A percentile compares a stretch with the other conserved stretches of the same genome.
phyloP scores from a whole-genome alignment of 108 stramenopile genomes.

The Aureococcus anophagefferens region DNA sequence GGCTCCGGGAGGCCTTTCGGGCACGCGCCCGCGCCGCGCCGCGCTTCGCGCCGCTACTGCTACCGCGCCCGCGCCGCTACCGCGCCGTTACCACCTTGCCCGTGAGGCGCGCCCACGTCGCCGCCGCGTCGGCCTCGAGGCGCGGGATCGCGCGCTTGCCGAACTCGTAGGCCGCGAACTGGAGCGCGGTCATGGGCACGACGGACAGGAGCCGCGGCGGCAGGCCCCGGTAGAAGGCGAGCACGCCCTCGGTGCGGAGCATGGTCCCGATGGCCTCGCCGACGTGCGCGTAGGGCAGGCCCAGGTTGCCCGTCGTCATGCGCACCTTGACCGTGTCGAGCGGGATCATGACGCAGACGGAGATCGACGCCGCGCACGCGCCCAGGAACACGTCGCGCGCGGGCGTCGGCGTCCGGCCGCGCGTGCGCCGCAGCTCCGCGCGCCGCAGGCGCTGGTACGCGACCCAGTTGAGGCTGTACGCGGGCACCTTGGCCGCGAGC shows the following conservation, averaged over 20 bases:
- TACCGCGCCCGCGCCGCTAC: no score
- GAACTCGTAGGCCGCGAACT: constrained; percentile 81
- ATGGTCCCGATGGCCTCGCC: constrained; percentile 76
- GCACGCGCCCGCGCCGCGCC: no score
- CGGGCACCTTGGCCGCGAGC: neutral
- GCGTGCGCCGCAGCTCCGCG: constrained; percentile 64
- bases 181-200: constrained; percentile 97
- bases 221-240: constrained; percentile 80
- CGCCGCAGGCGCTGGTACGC: neutral
- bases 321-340: constrained; percentile 94
- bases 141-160: constrained; percentile 1
- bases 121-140: constrained; percentile 1
- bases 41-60: no score
- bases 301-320: constrained; percentile 64
- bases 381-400: constrained; percentile 86
- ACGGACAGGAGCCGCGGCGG: constrained; percentile 82
- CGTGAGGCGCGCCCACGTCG: no score
- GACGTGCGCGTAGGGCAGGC: constrained; percentile 72
- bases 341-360: constrained; percentile 93
- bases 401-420: constrained; percentile 58
- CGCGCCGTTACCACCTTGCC: no score
- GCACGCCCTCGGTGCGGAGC: constrained; percentile 72
- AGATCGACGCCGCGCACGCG: constrained; percentile 75
- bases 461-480: neutral
- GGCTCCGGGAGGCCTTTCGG: no score